phyloP scores from a whole-genome alignment of 768 basidiomycete genomes.

The Hortiboletus flavorubellus region DNA sequence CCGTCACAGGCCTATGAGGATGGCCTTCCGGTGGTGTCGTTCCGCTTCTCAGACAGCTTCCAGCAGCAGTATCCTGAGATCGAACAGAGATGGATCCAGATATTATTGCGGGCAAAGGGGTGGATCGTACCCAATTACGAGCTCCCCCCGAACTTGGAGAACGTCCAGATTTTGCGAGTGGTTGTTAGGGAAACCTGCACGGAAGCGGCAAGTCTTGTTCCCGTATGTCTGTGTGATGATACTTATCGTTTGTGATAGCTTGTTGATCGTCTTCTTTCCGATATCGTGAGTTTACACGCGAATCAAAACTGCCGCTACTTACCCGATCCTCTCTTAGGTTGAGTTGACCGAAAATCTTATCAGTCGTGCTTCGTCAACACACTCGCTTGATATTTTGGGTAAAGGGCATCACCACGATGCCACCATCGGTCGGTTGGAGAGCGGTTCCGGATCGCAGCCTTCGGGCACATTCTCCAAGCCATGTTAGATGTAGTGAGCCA shows the following conservation, averaged over 20 bases:
- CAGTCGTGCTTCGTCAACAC: conserved; percentile 43
- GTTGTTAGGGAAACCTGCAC: conserved; percentile 56
- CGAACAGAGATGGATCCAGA: conserved; percentile 58
- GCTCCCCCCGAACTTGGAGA: conserved; percentile 49
- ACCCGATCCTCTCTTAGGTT: conserved; percentile 37
- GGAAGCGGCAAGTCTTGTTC: conserved; percentile 40
- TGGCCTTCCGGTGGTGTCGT: conserved; percentile 51
- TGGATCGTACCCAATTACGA: conserved; percentile 65
- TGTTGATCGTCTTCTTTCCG: conserved; percentile 60
- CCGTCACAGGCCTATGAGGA: conserved; percentile 40
- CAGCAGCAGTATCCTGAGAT: conserved; percentile 50
- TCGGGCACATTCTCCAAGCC: conserved; percentile 68
- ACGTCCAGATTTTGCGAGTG: conserved; percentile 57
- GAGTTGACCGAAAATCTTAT: conserved; percentile 61
- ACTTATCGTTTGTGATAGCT: conserved; percentile 39
- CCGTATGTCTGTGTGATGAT: conserved; percentile 21
- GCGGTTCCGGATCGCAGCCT: conserved; percentile 43
- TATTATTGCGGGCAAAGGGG: conserved; percentile 43
- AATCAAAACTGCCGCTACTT: neutral
- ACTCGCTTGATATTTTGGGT: conserved; percentile 48
- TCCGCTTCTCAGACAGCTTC: conserved; percentile 55
- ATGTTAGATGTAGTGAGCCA: conserved; percentile 40
- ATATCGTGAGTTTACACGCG: conserved; percentile 51
- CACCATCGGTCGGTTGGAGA: conserved; percentile 44
- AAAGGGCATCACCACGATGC: conserved; percentile 24